Evolutionary conservation across 2,329 filamentous ascomycete genomes (phyloP).

Genomic region (Apiospora kogelbergensis): DNA sequence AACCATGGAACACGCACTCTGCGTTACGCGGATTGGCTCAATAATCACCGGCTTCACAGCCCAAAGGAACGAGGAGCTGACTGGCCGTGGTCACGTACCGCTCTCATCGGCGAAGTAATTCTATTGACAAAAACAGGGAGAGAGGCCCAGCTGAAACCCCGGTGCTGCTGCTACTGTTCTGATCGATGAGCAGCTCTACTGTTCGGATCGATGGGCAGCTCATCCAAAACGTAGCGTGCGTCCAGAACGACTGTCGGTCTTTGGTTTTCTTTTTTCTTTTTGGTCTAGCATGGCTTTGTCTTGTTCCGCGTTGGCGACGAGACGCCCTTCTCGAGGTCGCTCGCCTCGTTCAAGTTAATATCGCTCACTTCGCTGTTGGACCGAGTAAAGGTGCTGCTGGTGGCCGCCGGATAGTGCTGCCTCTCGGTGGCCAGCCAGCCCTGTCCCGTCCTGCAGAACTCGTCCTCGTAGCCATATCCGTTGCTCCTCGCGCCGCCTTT

Average conservation of each 20-base stretch:
- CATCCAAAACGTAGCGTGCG: neutral
- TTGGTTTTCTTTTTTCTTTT: neutral
- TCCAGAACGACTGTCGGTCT: neutral
- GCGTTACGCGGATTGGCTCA: neutral
- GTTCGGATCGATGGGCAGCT: too few species aligned
- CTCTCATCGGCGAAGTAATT: neutral
- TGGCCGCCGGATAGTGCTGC: neutral
- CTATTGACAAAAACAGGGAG: too few species aligned
- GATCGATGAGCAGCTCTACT: too few species aligned
- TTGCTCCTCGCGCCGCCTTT: too few species aligned
- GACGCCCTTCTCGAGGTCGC: neutral
- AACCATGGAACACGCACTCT: neutral
- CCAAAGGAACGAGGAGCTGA: neutral
- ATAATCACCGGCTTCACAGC: neutral
- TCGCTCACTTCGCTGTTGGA: slow-evolving; percentile 11
- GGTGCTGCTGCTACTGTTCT: too few species aligned
- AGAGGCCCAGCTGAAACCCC: too few species aligned
- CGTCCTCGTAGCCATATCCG: neutral
- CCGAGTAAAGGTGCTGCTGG: neutral
- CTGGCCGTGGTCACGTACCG: neutral
- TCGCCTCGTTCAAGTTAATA: neutral
- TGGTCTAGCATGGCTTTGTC: neutral
- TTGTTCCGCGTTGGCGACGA: neutral
- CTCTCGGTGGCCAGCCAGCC: neutral
- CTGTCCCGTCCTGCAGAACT: neutral